Conservation (phyloP, 441 rosid genomes). For the Melastoma candidum region DNA sequence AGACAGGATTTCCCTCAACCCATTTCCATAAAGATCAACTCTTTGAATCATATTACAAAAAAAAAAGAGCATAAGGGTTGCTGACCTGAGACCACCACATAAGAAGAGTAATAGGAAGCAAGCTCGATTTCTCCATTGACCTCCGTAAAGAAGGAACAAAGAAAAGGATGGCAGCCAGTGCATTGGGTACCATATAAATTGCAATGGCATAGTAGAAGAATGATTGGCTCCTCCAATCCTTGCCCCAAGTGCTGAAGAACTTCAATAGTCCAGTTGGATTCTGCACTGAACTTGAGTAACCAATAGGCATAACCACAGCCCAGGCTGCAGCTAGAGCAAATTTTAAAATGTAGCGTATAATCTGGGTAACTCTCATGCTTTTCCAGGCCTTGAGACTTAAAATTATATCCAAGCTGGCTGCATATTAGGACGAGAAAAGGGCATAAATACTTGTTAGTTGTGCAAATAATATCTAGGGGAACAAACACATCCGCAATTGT, state of each 20-base stretch:
- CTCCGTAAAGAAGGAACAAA: conserved; percentile 75
- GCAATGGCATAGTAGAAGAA: conserved; percentile 72
- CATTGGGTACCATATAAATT: conserved; percentile 74
- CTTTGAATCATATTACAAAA: not conserved
- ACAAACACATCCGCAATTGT: no score
- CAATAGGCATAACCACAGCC: conserved; percentile 78
- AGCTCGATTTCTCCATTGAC: conserved; percentile 81
- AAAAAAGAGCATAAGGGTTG: conserved; percentile 7
- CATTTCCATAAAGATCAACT: no score
- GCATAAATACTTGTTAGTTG: not conserved
- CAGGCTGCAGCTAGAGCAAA: conserved; percentile 74
- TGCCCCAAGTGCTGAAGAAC: conserved; percentile 60
- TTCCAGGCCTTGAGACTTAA: conserved; percentile 89
- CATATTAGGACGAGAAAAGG: conserved; percentile 4
- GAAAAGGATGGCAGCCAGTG: conserved; percentile 67
- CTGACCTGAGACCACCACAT: conserved; percentile 99
- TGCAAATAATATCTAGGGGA: no score
- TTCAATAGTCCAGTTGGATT: conserved; percentile 70
- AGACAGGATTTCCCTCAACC: no score
- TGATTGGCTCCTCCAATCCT: conserved; percentile 54
- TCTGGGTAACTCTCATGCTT: conserved; percentile 73
- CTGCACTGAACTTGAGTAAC: conserved; percentile 64
- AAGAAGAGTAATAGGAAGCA: conserved; percentile 54
- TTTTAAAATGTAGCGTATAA: conserved; percentile 71
- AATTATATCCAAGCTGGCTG: conserved; percentile 80